phyloP scores from a whole-genome alignment of 2,329 filamentous ascomycete species.

The Xylariaceae sp. region DNA sequence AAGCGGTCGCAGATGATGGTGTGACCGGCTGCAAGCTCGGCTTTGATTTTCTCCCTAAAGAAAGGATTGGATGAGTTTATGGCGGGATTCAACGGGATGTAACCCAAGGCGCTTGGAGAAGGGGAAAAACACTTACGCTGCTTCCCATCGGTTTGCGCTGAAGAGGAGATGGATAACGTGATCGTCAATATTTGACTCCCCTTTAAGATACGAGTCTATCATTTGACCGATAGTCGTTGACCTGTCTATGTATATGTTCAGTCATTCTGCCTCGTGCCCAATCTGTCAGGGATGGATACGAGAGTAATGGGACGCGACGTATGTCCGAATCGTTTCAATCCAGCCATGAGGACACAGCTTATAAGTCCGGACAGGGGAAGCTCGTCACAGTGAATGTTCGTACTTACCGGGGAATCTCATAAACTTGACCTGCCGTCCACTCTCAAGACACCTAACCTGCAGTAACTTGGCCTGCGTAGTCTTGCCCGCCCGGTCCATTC shows the following conservation, averaged over 20 bases:
- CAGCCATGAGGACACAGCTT: too few relatives aligned
- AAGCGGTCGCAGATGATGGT: constrained; percentile 88
- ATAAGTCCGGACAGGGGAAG: neutral
- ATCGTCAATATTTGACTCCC: constrained; percentile 69
- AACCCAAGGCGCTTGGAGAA: too few relatives aligned
- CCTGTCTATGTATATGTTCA: constrained; percentile 52
- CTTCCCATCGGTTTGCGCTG: constrained; percentile 86
- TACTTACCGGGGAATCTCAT: constrained; percentile 54
- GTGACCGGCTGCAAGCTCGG: constrained; percentile 57
- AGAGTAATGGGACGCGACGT: too few relatives aligned
- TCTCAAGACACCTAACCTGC: constrained; percentile 47
- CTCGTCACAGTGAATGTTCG: neutral
- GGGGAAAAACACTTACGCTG: constrained; percentile 39
- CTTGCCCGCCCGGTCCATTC: constrained; percentile 85
- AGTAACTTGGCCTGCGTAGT: constrained; percentile 79
- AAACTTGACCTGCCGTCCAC: constrained; percentile 45
- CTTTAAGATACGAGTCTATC: constrained; percentile 78
- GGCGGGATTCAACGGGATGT: neutral
- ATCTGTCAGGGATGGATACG: neutral
- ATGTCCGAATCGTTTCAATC: too few relatives aligned
- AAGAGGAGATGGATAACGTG: constrained; percentile 88
- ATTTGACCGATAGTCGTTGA: constrained; percentile 79
- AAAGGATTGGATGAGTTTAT: neutral
- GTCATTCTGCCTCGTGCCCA: neutral
- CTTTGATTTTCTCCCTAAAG: constrained; percentile 45